Evolutionary conservation across 352 stramenopile genomes (phyloP), one percentile per base, ranked within the genome.

Genomic region (Blastocystis sp.): DNA sequence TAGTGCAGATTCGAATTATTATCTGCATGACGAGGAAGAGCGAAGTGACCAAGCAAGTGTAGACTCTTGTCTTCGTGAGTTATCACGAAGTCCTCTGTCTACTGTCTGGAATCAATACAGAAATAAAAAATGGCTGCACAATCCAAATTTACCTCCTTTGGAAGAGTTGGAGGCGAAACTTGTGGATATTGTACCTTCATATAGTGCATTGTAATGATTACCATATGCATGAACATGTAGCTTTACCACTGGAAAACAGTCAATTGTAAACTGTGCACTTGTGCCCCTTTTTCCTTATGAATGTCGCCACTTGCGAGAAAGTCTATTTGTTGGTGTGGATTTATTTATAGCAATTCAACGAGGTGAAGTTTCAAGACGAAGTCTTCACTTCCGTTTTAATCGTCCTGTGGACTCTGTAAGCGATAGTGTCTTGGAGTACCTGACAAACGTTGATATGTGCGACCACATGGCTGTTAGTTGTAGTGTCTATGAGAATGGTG

Each of bases 391-490:
- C 39, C 73, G 73, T 53, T 84, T 84, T 45, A 84, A 84, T 43
- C 73, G 73, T 53, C 73, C 59, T 47, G 50, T 84, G 39, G 73
- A 84, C 47, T 84, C 73, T 69, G 73, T 84, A 26, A 84, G 73
- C 41, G 41, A 26, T n/a, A 84, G 62, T 29, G 53, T 84, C 4
- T 47, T 84, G 45, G 50, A 84, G 29, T 84, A 84, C 29, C 50
- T 84, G 47, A 84, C 73, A 64, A 84, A 84, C n/a, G 73, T 84
- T 26, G 73, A 84, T 84, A 68, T 84, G 73, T 84, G 34, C 62
- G 73, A 84, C 47, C 73, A 84, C 68, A 47, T 84, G 54, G 73
- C 73, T 68, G 73, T 84, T 13, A n/a, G 73, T 3, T 84, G 73
- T 26, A 64, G 34, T 7, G 73, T 84, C 5, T 53, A 53, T n/a